These are phyloP conservation scores for Mycena floridula DNA, from an alignment of 768 basidiomycete species.

Conservation along the genomic window DNA sequence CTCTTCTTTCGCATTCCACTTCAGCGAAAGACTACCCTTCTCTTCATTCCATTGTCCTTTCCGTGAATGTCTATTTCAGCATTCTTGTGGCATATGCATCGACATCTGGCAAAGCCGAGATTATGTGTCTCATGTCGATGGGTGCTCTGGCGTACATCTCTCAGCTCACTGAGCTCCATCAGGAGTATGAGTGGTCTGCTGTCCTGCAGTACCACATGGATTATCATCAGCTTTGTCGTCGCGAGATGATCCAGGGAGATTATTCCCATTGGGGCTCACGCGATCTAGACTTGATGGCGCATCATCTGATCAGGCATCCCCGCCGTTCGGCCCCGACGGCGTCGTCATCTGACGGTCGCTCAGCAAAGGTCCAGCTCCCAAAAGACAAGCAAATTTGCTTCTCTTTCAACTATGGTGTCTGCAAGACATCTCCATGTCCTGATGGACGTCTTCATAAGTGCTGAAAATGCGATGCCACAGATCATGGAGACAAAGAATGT, in stretches of 20 bases:
- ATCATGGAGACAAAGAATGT: background rate
- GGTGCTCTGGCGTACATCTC: constrained; percentile 1
- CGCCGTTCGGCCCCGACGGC: too few species aligned
- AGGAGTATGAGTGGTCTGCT: constrained; percentile 10
- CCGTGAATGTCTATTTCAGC: constrained; percentile 1
- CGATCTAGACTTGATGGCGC: constrained; percentile 7
- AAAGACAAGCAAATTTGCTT: constrained; percentile 8
- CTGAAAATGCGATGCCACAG: constrained; percentile 4
- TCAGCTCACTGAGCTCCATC: constrained; percentile 9
- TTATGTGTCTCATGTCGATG: background rate
- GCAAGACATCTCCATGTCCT: constrained; percentile 9
- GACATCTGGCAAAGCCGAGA: background rate
- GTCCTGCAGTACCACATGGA: constrained; percentile 12
- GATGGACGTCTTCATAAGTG: constrained; percentile 7
- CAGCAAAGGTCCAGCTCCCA: background rate
- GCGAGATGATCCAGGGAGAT: constrained; percentile 11
- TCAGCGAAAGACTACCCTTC: constrained; percentile 4
- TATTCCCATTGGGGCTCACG: constrained; percentile 8
- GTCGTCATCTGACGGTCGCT: background rate
- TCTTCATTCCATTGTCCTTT: constrained; percentile 1
- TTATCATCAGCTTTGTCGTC: constrained; percentile 8
- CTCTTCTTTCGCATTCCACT: background rate
- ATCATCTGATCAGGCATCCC: constrained; percentile 7
- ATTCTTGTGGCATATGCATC: constrained; percentile 4
- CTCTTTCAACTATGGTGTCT: constrained; percentile 8